Conservation (phyloP, 2,329 filamentous ascomycete species). For the Cladosporium sp. region DNA sequence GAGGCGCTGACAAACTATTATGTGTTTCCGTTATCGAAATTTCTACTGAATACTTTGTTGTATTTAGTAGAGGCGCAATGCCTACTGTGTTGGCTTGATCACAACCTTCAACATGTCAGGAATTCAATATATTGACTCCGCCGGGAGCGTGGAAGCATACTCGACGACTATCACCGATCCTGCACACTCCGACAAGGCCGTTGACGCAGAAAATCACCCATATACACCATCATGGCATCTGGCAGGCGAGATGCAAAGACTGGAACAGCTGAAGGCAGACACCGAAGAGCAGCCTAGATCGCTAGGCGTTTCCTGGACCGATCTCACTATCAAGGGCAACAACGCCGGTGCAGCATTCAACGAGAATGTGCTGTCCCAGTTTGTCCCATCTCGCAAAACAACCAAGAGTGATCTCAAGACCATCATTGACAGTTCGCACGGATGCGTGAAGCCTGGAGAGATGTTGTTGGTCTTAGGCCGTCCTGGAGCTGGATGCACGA, state of each 20-base stretch:
- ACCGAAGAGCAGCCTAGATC: background rate
- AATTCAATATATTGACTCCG: too few relatives aligned
- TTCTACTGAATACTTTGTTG: too few relatives aligned
- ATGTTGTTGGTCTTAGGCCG: slow-evolving; percentile 34
- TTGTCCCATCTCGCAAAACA: slow-evolving; percentile 44
- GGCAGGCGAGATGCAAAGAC: background rate
- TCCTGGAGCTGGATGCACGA: slow-evolving; percentile 58
- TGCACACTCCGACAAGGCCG: background rate
- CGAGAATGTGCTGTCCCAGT: slow-evolving; percentile 51
- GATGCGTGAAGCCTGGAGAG: slow-evolving; percentile 62
- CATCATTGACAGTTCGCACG: slow-evolving; percentile 56
- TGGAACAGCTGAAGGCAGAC: slow-evolving; percentile 1
- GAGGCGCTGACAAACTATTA: too few relatives aligned
- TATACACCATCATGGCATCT: background rate
- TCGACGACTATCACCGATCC: background rate
- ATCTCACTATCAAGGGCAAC: slow-evolving; percentile 48
- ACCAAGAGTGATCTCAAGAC: slow-evolving; percentile 54
- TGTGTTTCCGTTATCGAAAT: too few relatives aligned
- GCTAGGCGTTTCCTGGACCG: slow-evolving; percentile 10
- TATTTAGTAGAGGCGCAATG: too few relatives aligned
- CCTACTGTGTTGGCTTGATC: too few relatives aligned
- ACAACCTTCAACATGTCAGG: too few relatives aligned
- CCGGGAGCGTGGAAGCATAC: too few relatives aligned
- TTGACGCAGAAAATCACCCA: background rate
- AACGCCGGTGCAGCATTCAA: slow-evolving; percentile 60